phyloP scores from a whole-genome alignment of 192 early-diverging fungal species.

The Anaeromyces robustus region DNA sequence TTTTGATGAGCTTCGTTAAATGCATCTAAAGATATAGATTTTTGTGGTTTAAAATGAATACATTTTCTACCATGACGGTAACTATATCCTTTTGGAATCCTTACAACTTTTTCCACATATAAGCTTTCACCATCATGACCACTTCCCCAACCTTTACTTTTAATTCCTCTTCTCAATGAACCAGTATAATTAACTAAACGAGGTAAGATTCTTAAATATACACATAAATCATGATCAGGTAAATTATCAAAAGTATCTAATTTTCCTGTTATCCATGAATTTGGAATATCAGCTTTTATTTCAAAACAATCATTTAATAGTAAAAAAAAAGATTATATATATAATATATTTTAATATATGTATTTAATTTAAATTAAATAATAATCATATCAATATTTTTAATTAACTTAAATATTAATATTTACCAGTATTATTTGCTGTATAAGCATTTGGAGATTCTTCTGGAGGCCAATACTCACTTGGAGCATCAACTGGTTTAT shows the following conservation, averaged over 20 bases:
- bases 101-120: constrained; percentile 35
- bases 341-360: too few species aligned
- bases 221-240: constrained; percentile 46
- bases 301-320: too few species aligned
- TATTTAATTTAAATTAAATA: too few species aligned
- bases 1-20: not conserved
- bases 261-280: not conserved
- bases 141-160: constrained; percentile 41
- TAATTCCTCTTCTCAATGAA: constrained; percentile 20
- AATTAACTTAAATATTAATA: not conserved
- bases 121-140: constrained; percentile 63
- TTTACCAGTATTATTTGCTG: not conserved
- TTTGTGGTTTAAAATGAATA: not conserved
- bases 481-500: constrained; percentile 23
- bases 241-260: constrained; percentile 6
- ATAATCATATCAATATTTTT: too few species aligned
- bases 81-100: constrained; percentile 11
- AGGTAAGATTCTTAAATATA: constrained; percentile 54
- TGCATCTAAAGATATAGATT: not conserved
- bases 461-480: not conserved
- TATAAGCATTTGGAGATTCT: not conserved
- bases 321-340: too few species aligned
- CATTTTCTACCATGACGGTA: not conserved
- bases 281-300: not conserved
- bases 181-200: constrained; percentile 52